A percentile compares a stretch with the other conserved stretches of the same genome.
Evolutionary conservation across 176 grass and related monocot genomes (phyloP).

Genomic region (Paspalum vaginatum): DNA sequence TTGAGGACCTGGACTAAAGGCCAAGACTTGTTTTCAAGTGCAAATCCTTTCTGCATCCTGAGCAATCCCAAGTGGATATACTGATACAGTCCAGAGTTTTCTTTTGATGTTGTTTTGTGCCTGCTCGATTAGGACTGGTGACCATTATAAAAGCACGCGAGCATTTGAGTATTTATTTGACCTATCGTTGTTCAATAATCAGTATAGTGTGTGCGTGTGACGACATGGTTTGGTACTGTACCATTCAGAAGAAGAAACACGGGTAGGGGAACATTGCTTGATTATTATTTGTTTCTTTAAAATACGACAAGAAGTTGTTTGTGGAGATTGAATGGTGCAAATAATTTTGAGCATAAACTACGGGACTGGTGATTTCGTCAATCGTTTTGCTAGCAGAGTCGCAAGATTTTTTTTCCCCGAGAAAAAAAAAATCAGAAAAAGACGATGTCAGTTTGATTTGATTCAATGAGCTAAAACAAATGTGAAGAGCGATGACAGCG

Average conservation of each 20-base stretch:
- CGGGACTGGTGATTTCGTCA: not conserved
- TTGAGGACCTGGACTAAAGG: not conserved
- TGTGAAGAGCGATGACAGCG: not conserved
- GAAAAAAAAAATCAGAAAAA: not conserved
- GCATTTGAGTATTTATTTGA: not conserved
- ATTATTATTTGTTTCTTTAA: not conserved
- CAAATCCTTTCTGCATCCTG: not conserved
- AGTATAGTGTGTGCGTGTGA: constrained; percentile 6
- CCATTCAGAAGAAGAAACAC: not conserved
- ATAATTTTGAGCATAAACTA: not conserved
- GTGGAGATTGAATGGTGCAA: not conserved
- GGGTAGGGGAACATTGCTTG: not conserved
- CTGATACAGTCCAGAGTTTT: not conserved
- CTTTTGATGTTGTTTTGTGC: not conserved
- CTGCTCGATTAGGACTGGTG: constrained; percentile 28
- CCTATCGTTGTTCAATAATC: not conserved
- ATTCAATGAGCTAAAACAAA: no score
- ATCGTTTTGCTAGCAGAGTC: not conserved
- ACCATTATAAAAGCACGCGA: constrained; percentile 8
- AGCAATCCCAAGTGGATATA: not conserved
- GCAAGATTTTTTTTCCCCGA: not conserved
- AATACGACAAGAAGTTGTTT: not conserved
- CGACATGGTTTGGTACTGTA: not conserved
- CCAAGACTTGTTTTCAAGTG: not conserved
- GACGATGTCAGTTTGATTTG: not conserved